These are phyloP conservation scores for Mimosa pudica DNA, from an alignment of 306 rosid genomes.

Conservation along the genomic window DNA sequence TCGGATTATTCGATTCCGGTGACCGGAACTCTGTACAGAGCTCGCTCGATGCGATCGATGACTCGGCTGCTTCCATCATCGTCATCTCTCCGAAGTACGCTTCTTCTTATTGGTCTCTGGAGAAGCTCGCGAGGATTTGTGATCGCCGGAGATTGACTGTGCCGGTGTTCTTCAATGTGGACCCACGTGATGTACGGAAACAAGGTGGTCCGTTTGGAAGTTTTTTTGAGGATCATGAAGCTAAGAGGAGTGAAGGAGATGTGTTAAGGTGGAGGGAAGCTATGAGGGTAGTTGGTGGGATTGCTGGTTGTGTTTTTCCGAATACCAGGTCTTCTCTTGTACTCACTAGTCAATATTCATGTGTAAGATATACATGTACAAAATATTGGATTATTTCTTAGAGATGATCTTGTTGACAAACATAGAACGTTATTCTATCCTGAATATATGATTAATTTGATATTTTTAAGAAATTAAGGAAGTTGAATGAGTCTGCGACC, in stretches of 20 bases:
- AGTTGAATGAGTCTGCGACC: too few species aligned
- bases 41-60: slow-evolving; percentile 51
- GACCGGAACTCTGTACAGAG: not conserved
- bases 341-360: not conserved
- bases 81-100: slow-evolving; percentile 44
- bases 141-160: slow-evolving; percentile 36
- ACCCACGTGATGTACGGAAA: slow-evolving; percentile 46
- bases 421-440: too few species aligned
- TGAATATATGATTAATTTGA: too few species aligned
- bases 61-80: slow-evolving; percentile 49
- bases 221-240: slow-evolving; percentile 27
- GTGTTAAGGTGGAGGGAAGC: slow-evolving; percentile 43
- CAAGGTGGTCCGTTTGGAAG: slow-evolving; percentile 40
- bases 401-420: too few species aligned
- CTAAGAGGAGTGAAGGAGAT: not conserved
- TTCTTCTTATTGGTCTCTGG: slow-evolving; percentile 46
- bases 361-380: too few species aligned
- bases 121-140: slow-evolving; percentile 47
- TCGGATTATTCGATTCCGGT: not conserved
- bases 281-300: slow-evolving; percentile 44
- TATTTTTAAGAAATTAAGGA: too few species aligned
- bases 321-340: slow-evolving; percentile 13
- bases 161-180: slow-evolving; percentile 48
- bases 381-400: too few species aligned
- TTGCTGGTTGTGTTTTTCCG: slow-evolving; percentile 36